Conservation (phyloP, 345 rosid species). For the Ceriops zippeliana region DNA sequence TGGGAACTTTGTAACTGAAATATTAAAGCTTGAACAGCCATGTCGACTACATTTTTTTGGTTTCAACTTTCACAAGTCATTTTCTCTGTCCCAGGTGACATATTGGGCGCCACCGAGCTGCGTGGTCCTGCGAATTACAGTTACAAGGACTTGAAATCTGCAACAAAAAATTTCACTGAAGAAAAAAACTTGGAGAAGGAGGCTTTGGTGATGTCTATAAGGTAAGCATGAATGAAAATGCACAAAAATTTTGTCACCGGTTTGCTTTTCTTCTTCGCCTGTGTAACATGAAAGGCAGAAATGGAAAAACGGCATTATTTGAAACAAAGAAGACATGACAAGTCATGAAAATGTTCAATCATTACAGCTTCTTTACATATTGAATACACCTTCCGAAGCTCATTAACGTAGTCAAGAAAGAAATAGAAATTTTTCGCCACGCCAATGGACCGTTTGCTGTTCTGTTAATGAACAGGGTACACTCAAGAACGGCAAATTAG, state of each 20-base stretch:
- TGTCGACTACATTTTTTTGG: too few relatives aligned
- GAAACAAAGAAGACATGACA: too few relatives aligned
- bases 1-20: too few relatives aligned
- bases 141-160: slow-evolving; percentile 38
- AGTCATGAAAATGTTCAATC: too few relatives aligned
- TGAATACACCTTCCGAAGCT: too few relatives aligned
- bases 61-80: not conserved
- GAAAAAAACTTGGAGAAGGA: slow-evolving; percentile 51
- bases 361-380: too few relatives aligned
- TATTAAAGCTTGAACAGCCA: too few relatives aligned
- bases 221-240: slow-evolving; percentile 15
- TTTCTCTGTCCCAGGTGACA: slow-evolving; percentile 22
- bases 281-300: too few relatives aligned
- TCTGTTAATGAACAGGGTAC: slow-evolving; percentile 26
- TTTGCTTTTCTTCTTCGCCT: not conserved
- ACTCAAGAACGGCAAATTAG: slow-evolving; percentile 44
- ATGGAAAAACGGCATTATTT: too few relatives aligned
- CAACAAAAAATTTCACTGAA: slow-evolving; percentile 37
- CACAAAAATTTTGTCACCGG: not conserved
- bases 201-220: slow-evolving; percentile 55
- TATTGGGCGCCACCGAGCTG: slow-evolving; percentile 45
- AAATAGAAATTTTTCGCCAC: too few relatives aligned
- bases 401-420: too few relatives aligned
- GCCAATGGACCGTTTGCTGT: not conserved
- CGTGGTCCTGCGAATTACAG: slow-evolving; percentile 39